A percentile compares a stretch with the other conserved stretches of the same genome.
Evolutionary conservation across 2,329 filamentous ascomycete species (phyloP).

Genomic region (Zopfia rhizophila): DNA sequence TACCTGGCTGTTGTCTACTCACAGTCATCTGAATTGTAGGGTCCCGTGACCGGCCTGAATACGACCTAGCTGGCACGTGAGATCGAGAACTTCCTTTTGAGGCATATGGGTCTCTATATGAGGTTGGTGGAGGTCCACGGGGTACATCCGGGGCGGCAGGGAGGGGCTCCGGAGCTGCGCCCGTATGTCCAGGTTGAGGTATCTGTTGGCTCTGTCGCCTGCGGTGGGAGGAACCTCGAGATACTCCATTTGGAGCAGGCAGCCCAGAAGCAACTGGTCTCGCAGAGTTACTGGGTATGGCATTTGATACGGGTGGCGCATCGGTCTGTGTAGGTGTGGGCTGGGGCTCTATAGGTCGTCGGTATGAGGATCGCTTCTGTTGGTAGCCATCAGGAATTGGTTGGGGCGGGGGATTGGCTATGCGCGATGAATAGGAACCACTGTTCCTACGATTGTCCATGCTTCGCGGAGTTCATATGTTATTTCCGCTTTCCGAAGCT

Average conservation of each 20-base stretch:
- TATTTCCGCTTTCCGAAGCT: constrained; percentile 2
- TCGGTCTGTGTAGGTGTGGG: constrained; percentile 26
- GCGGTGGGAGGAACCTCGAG: constrained; percentile 36
- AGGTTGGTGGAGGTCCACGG: constrained; percentile 62
- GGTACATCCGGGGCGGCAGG: constrained; percentile 69
- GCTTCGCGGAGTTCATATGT: constrained; percentile 32
- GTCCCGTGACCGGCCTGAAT: constrained; percentile 42
- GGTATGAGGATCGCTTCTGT: constrained; percentile 46
- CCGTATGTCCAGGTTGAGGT: constrained; percentile 23
- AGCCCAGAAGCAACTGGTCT: constrained; percentile 36
- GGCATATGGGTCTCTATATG: constrained; percentile 51
- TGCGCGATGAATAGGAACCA: constrained; percentile 34
- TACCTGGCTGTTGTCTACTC: constrained; percentile 47
- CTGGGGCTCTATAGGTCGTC: constrained; percentile 43
- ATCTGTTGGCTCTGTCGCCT: constrained; percentile 9
- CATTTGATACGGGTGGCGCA: constrained; percentile 17
- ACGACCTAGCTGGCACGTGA: constrained; percentile 33
- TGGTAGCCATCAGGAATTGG: constrained; percentile 40
- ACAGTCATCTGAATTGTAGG: constrained; percentile 45
- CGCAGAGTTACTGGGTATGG: constrained; percentile 23
- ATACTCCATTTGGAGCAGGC: constrained; percentile 36
- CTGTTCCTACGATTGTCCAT: constrained; percentile 45
- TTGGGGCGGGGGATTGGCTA: constrained; percentile 33
- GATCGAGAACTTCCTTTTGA: constrained; percentile 36
- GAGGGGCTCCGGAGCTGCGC: constrained; percentile 30